These are phyloP conservation scores for Metschnikowia koreensis DNA, from an alignment of 805 yeast species.

Conservation along the genomic window DNA sequence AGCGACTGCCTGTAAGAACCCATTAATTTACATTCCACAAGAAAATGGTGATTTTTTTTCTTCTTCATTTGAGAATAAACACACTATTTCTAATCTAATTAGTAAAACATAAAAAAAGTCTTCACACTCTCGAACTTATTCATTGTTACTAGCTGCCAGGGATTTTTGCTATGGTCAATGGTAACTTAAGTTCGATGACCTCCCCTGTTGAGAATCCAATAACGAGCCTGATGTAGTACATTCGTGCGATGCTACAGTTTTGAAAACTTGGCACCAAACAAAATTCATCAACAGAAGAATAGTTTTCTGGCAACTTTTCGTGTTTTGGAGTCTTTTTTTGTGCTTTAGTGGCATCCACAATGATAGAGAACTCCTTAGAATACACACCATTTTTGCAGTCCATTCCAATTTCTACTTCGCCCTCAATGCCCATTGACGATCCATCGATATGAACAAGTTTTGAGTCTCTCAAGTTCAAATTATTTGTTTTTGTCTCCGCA, in stretches of 20 bases:
- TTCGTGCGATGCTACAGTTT: constrained; percentile 31
- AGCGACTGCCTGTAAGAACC: no score
- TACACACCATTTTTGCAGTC: constrained; percentile 14
- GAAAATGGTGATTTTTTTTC: no score
- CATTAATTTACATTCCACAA: no score
- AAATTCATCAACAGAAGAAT: constrained; percentile 24
- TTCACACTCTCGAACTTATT: no score
- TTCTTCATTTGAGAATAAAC: no score
- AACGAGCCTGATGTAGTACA: constrained; percentile 31
- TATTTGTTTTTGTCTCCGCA: constrained; percentile 27
- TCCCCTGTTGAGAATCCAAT: constrained; percentile 24
- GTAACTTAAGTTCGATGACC: constrained; percentile 26
- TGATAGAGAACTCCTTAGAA: constrained; percentile 23
- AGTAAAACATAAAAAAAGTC: no score
- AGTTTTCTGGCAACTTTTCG: constrained; percentile 6
- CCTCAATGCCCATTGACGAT: constrained; percentile 10
- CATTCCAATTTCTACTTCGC: constrained; percentile 3
- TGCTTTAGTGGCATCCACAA: constrained; percentile 29
- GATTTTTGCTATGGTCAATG: constrained; percentile 27
- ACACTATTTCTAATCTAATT: no score
- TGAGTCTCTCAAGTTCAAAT: constrained; percentile 23
- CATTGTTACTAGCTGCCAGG: constrained; percentile 2
- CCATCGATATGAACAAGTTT: constrained; percentile 23
- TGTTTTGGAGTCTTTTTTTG: constrained; percentile 15
- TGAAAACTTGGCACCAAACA: constrained; percentile 41